Conservation (phyloP, 2,329 filamentous ascomycete species). For the Podosphaera leucotricha region DNA sequence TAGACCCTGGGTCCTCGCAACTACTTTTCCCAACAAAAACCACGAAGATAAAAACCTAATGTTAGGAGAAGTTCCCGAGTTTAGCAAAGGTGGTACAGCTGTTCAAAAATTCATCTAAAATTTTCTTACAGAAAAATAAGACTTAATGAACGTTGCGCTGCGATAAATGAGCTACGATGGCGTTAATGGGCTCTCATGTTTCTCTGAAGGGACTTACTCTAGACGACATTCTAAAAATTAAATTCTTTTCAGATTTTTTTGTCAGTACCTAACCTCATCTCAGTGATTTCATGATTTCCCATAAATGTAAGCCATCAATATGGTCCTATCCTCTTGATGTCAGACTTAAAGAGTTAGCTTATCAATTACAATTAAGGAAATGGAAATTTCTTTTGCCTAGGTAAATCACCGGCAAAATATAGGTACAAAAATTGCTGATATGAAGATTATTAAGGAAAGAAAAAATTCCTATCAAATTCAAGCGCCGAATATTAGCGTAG, state of each 20-base stretch:
- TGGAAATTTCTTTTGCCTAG: too few relatives aligned
- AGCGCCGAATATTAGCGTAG: too few relatives aligned
- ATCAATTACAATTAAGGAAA: background rate
- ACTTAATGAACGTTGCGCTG: background rate
- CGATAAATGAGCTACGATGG: background rate
- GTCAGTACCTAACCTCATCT: background rate
- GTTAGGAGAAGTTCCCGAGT: constrained; percentile 36
- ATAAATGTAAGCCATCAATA: background rate
- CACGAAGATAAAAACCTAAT: constrained; percentile 40
- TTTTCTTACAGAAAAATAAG: background rate
- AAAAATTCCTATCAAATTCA: too few relatives aligned
- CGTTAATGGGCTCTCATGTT: background rate
- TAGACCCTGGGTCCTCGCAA: constrained; percentile 52
- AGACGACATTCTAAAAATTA: background rate
- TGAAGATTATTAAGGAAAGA: too few relatives aligned
- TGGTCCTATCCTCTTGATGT: background rate
- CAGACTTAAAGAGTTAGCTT: background rate
- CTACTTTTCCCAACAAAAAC: constrained; percentile 65
- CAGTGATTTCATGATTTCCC: background rate
- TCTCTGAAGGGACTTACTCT: background rate
- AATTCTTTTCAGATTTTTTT: background rate
- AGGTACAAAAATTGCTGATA: too few relatives aligned
- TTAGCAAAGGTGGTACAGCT: constrained; percentile 40
- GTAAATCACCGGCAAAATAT: too few relatives aligned
- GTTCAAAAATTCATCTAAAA: constrained; percentile 26